These are phyloP conservation scores for Cystoisospora suis DNA, from an alignment of 169 alveolate species.

Conservation along the genomic window DNA sequence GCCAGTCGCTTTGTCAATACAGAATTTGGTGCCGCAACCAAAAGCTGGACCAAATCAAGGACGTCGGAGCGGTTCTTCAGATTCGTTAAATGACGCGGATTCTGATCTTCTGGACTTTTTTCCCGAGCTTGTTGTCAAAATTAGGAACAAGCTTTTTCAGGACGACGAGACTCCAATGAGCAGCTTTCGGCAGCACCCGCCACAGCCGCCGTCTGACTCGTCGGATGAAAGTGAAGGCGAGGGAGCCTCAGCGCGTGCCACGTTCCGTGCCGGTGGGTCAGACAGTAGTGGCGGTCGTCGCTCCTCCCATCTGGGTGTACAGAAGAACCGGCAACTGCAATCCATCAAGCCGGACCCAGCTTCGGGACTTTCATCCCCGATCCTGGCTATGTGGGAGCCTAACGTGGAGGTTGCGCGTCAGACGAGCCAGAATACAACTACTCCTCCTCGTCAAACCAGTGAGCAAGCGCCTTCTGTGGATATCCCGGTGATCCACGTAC, in stretches of 20 bases:
- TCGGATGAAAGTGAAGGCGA: background rate
- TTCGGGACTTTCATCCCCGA: background rate
- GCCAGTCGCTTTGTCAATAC: constrained; percentile 23
- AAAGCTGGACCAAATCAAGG: background rate
- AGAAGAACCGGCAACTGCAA: background rate
- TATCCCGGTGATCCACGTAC: no score
- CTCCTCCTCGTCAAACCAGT: no score
- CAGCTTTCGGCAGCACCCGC: background rate
- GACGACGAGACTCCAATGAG: background rate
- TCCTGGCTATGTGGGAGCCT: constrained; percentile 15
- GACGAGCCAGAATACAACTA: no score
- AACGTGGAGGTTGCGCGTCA: no score
- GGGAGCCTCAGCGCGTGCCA: no score
- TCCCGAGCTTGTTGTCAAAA: background rate
- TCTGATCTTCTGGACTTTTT: background rate
- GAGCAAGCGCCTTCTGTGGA: no score
- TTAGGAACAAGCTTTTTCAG: background rate
- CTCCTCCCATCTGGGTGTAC: background rate
- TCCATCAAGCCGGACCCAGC: background rate
- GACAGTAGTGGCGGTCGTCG: no score
- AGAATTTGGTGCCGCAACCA: background rate
- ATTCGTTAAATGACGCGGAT: background rate
- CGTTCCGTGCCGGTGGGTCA: no score
- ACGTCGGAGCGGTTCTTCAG: background rate
- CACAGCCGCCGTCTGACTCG: background rate